Evolutionary conservation across 768 basidiomycete species (phyloP).

Genomic region (Tephrocybe sp.): DNA sequence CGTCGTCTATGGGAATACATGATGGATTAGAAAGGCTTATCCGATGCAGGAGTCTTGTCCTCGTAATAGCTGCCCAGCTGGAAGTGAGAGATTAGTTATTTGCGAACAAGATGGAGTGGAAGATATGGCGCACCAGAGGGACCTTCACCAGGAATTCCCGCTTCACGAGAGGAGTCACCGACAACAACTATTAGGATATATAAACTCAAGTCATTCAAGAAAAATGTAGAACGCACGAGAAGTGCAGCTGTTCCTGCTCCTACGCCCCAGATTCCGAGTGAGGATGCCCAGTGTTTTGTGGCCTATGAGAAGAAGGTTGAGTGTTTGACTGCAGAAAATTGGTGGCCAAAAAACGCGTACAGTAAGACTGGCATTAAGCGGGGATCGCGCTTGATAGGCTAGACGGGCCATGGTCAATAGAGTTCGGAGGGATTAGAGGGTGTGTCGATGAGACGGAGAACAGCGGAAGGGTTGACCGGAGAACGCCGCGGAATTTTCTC

Average conservation of each 20-base stretch:
- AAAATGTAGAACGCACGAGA: conserved; percentile 48
- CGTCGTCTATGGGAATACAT: conserved; percentile 15
- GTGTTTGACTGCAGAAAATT: conserved; percentile 15
- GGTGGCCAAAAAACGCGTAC: conserved; percentile 27
- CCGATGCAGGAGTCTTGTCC: conserved; percentile 77
- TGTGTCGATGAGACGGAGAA: conserved; percentile 22
- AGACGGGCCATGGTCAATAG: conserved; percentile 42
- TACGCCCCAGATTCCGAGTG: conserved; percentile 69
- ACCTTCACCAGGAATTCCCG: conserved; percentile 71
- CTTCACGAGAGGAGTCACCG: conserved; percentile 84
- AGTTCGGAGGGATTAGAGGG: too few relatives aligned
- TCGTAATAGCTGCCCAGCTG: conserved; percentile 74
- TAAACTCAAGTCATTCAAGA: neutral
- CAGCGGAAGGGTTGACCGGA: conserved; percentile 30
- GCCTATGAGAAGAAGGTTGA: conserved; percentile 34
- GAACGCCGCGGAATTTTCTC: conserved; percentile 26
- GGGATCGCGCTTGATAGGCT: conserved; percentile 37
- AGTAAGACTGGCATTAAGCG: conserved; percentile 33
- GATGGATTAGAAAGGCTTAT: conserved; percentile 73
- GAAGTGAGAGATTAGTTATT: too few relatives aligned
- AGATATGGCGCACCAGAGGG: conserved; percentile 76
- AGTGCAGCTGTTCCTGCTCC: conserved; percentile 67
- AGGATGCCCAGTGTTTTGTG: conserved; percentile 58
- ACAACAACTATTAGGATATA: conserved; percentile 55
- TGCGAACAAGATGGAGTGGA: too few relatives aligned